These are phyloP conservation scores for Podaxis sp. DNA, from an alignment of 768 basidiomycete genomes.

Conservation along the genomic window DNA sequence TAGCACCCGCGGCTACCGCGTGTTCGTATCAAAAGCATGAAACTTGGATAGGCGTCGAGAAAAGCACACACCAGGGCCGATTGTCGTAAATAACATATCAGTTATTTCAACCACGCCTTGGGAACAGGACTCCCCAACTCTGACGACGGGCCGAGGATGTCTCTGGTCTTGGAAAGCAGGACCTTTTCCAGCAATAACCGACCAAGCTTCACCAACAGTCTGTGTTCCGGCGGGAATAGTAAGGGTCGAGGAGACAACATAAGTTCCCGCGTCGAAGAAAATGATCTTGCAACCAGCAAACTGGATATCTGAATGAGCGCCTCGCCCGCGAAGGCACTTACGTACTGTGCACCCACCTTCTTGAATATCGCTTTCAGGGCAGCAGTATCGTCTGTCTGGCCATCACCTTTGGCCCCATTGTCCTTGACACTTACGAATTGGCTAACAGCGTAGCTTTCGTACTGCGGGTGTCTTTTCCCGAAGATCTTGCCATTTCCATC, in stretches of 20 bases:
- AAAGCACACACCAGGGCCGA: constrained; percentile 41
- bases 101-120: constrained; percentile 57
- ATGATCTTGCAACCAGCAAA: constrained; percentile 75
- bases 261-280: constrained; percentile 74
- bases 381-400: constrained; percentile 70
- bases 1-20: constrained; percentile 49
- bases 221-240: constrained; percentile 57
- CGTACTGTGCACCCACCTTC: constrained; percentile 34
- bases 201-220: constrained; percentile 63
- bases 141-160: constrained; percentile 45
- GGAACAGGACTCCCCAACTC: constrained; percentile 49
- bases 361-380: constrained; percentile 61
- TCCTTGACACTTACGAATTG: constrained; percentile 74
- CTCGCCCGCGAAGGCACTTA: neutral
- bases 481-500: constrained; percentile 58
- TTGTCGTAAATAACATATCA: constrained; percentile 62
- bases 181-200: constrained; percentile 52
- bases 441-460: constrained; percentile 53
- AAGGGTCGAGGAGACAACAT: constrained; percentile 54
- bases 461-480: constrained; percentile 65
- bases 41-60: neutral
- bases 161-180: constrained; percentile 40
- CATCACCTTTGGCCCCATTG: constrained; percentile 73
- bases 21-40: neutral
- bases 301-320: constrained; percentile 30